These are phyloP conservation scores for Debaryomyces subglobosus DNA, from an alignment of 1,139 yeast species.

Conservation along the genomic window DNA sequence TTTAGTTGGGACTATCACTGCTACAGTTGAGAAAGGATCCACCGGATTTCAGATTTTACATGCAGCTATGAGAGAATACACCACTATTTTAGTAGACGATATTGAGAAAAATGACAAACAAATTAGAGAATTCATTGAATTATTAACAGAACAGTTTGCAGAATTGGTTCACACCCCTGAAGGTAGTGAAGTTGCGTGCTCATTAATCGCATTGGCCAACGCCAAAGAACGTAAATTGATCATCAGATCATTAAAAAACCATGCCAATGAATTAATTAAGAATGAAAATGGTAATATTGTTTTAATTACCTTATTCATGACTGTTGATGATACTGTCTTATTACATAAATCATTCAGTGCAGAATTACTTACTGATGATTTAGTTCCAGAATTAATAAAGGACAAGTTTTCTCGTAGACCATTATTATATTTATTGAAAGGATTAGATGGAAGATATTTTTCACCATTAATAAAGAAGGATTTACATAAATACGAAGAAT, in stretches of 20 bases:
- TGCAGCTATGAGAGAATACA: conserved; percentile 93
- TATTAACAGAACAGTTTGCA: conserved; percentile 85
- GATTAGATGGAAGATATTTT: conserved; percentile 82
- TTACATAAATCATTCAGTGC: conserved; percentile 70
- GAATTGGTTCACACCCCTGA: conserved; percentile 95
- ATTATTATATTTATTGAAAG: conserved; percentile 76
- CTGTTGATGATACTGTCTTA: conserved; percentile 92
- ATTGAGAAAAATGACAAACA: conserved; percentile 55
- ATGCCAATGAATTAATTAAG: conserved; percentile 70
- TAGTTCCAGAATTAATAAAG: conserved; percentile 58
- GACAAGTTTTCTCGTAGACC: conserved; percentile 91
- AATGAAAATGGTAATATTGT: conserved; percentile 89
- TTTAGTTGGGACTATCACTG: conserved; percentile 79
- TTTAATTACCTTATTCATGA: conserved; percentile 74
- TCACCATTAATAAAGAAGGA: conserved; percentile 68
- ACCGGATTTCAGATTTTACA: conserved; percentile 95
- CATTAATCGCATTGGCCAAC: conserved; percentile 75
- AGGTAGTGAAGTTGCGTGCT: conserved; percentile 89
- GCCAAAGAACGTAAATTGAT: conserved; percentile 91
- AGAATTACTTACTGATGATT: conserved; percentile 58
- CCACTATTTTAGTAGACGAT: conserved; percentile 62
- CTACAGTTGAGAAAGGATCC: conserved; percentile 93
- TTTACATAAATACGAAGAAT: conserved; percentile 59
- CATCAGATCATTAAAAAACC: conserved; percentile 71
- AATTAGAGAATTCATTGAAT: conserved; percentile 79